Conservation (phyloP, 768 basidiomycete species). For the Hydnomerulius pinastri region DNA sequence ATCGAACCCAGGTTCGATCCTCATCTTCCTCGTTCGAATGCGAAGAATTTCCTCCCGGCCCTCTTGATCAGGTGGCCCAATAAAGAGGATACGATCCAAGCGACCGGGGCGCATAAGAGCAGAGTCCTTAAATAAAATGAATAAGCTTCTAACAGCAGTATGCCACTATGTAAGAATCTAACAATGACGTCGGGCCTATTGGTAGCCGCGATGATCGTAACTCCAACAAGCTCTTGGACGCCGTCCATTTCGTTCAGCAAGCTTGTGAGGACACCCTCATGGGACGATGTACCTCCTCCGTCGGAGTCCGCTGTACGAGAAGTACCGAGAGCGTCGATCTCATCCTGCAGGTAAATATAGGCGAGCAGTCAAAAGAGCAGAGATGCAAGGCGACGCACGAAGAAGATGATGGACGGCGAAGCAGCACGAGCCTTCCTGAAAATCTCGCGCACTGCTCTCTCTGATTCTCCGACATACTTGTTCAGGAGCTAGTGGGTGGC, state of each 20-base stretch:
- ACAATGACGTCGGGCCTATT: slow-evolving; percentile 90
- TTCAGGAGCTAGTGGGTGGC: slow-evolving; percentile 83
- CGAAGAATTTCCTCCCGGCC: slow-evolving; percentile 84
- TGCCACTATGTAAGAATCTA: slow-evolving; percentile 37
- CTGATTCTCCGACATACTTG: slow-evolving; percentile 98
- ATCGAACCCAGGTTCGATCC: slow-evolving; percentile 70
- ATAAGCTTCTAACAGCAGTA: background rate
- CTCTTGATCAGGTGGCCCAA: slow-evolving; percentile 80
- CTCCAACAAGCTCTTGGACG: slow-evolving; percentile 86
- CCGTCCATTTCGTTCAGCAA: slow-evolving; percentile 98
- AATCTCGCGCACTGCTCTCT: slow-evolving; percentile 90
- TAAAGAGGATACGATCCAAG: no score
- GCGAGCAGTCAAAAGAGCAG: background rate
- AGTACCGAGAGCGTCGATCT: slow-evolving; percentile 91
- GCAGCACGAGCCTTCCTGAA: slow-evolving; percentile 95
- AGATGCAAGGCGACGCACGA: slow-evolving; percentile 53
- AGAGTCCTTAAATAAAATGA: no score
- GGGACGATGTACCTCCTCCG: slow-evolving; percentile 53
- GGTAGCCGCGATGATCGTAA: slow-evolving; percentile 90
- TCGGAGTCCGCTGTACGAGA: slow-evolving; percentile 65
- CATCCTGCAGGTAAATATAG: no score
- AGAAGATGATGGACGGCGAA: slow-evolving; percentile 94
- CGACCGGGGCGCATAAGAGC: no score
- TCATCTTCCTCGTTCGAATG: slow-evolving; percentile 80
- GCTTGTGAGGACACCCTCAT: slow-evolving; percentile 91